Conservation (phyloP, 768 basidiomycete species). For the Megacollybia marginata region DNA sequence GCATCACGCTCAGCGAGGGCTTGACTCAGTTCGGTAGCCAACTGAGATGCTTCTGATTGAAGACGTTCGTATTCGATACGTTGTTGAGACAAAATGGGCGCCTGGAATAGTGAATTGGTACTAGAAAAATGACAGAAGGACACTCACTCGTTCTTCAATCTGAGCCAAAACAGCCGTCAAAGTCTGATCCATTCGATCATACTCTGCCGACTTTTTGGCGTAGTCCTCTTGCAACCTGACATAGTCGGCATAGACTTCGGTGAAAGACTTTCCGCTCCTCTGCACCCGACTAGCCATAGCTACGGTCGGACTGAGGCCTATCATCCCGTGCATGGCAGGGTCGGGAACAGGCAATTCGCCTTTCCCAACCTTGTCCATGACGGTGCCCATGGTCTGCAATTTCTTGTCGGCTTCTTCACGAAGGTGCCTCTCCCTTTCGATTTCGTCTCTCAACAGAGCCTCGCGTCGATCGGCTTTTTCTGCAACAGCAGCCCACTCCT, state of each 20-base stretch:
- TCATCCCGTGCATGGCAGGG: slow-evolving; percentile 43
- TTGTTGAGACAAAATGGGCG: slow-evolving; percentile 86
- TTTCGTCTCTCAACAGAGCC: slow-evolving; percentile 56
- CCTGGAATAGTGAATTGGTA: slow-evolving; percentile 37
- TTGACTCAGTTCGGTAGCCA: slow-evolving; percentile 72
- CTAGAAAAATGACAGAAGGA: neutral
- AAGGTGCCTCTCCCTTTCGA: slow-evolving; percentile 60
- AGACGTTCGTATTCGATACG: slow-evolving; percentile 83
- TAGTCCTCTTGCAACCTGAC: slow-evolving; percentile 81
- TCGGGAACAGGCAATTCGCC: slow-evolving; percentile 65
- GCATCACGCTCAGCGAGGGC: slow-evolving; percentile 72
- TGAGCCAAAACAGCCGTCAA: slow-evolving; percentile 76
- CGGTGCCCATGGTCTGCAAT: slow-evolving; percentile 62
- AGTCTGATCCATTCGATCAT: slow-evolving; percentile 76
- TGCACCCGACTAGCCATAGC: slow-evolving; percentile 79
- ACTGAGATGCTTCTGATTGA: slow-evolving; percentile 69
- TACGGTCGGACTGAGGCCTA: slow-evolving; percentile 81
- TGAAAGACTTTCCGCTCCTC: slow-evolving; percentile 82
- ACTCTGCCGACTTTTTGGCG: slow-evolving; percentile 71
- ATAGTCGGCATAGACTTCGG: slow-evolving; percentile 90
- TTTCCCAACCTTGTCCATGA: slow-evolving; percentile 63
- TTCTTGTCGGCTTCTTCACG: slow-evolving; percentile 69
- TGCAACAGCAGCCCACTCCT: slow-evolving; percentile 71
- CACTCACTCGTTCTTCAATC: slow-evolving; percentile 80
- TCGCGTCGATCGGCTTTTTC: slow-evolving; percentile 66